Percentiles rank a stretch among this genome's conserved stretches.
These are phyloP conservation scores for Pyrenophora seminiperda DNA, from an alignment of 2,329 filamentous ascomycete genomes.

Conservation along the genomic window DNA sequence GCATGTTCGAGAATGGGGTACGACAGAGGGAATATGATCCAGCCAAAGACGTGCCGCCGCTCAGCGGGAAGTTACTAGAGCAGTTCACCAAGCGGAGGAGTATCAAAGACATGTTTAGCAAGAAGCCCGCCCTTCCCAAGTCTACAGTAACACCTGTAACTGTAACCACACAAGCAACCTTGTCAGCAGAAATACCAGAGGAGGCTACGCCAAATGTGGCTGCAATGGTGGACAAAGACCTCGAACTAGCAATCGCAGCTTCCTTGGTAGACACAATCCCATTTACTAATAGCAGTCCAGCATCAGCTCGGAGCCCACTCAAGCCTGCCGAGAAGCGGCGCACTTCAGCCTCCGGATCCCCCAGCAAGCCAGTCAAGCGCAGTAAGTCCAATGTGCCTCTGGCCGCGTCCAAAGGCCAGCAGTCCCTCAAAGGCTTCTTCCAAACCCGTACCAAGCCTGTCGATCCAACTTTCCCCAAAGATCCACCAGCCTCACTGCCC, in stretches of 20 bases:
- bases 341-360: constrained; percentile 24
- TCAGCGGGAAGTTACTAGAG: constrained; percentile 82
- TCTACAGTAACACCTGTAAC: constrained; percentile 7
- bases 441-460: constrained; percentile 43
- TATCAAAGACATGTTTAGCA: constrained; percentile 91
- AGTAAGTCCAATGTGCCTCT: constrained; percentile 51
- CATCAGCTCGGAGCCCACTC: constrained; percentile 18
- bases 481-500: constrained; percentile 3
- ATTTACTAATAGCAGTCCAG: constrained; percentile 6
- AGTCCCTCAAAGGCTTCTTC: constrained; percentile 79
- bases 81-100: constrained; percentile 84
- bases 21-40: constrained; percentile 68
- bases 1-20: constrained; percentile 70
- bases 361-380: constrained; percentile 52
- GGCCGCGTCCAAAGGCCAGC: constrained; percentile 52
- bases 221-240: constrained; percentile 18
- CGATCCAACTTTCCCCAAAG: constrained; percentile 8
- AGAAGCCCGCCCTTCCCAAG: constrained; percentile 24
- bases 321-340: constrained; percentile 41
- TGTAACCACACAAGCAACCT: background rate
- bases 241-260: constrained; percentile 8
- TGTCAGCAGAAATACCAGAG: constrained; percentile 2
- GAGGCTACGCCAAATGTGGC: background rate
- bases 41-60: constrained; percentile 68
- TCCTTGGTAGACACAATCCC: constrained; percentile 10